Evolutionary conservation across 140 eudicot species (phyloP).

Genomic region (Cichorium intybus): DNA sequence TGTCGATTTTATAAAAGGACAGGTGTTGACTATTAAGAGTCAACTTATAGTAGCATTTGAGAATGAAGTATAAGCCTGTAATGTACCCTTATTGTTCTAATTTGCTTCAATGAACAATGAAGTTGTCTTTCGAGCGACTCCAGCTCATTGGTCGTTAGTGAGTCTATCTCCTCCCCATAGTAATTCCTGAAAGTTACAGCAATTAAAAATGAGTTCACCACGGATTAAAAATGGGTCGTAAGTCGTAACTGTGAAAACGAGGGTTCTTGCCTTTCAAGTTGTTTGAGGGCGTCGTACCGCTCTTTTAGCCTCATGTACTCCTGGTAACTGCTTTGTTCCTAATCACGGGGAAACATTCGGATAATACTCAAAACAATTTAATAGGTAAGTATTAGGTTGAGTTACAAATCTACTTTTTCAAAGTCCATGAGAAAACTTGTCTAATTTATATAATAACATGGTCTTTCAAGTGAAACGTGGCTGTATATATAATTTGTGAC

Average conservation of each 20-base stretch:
- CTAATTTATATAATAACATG: no score
- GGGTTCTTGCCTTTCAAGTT: conserved; percentile 43
- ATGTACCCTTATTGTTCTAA: conserved; percentile 40
- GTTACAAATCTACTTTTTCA: conserved; percentile 12
- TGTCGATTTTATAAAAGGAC: background rate
- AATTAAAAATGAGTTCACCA: conserved; percentile 13
- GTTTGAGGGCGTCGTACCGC: conserved; percentile 48
- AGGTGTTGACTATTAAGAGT: conserved; percentile 7
- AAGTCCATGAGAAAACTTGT: background rate
- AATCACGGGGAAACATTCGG: background rate
- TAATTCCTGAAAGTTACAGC: conserved; percentile 38
- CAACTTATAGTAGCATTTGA: conserved; percentile 1
- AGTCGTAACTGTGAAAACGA: background rate
- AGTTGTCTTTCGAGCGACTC: conserved; percentile 46
- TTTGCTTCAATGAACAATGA: conserved; percentile 38
- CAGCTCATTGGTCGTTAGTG: conserved; percentile 36
- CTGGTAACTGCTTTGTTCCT: conserved; percentile 53
- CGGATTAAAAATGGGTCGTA: conserved; percentile 4
- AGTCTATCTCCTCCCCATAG: conserved; percentile 41
- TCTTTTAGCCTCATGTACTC: conserved; percentile 48
- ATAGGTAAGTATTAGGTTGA: conserved; percentile 11
- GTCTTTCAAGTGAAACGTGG: no score
- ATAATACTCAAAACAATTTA: background rate
- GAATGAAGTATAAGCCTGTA: conserved; percentile 5
- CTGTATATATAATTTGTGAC: no score